These are phyloP conservation scores for peach (Prunus persica) DNA, from an alignment of 306 rosid genomes.

Conservation along the genomic window Prunus_persica_NCBIv2 NC_034009.1:24784501-24785000, in stretches of 20 bases:
- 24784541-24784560: constrained; percentile 78
- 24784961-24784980: constrained; percentile 68
- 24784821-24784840: constrained; percentile 62
- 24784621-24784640: constrained; percentile 79
- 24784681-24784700: constrained; percentile 88
- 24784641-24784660: constrained; percentile 55
- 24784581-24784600: constrained; percentile 74
- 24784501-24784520: constrained; percentile 59
- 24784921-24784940: constrained; percentile 62
- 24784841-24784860: constrained; percentile 60
- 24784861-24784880: constrained; percentile 47
- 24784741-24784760: constrained; percentile 82
- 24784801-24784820: constrained; percentile 76
- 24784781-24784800: constrained; percentile 90
- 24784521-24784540: constrained; percentile 76
- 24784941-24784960: constrained; percentile 67
- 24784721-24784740: constrained; percentile 82
- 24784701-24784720: constrained; percentile 76
- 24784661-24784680: constrained; percentile 60
- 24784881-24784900: constrained; percentile 64
- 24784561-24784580: constrained; percentile 77
- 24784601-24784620: constrained; percentile 67
- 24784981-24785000: constrained; percentile 51
- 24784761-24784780: constrained; percentile 79
- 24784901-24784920: constrained; percentile 62